phyloP scores from a whole-genome alignment of 805 yeast species.

The Teunomyces barrocoloradensis region DNA sequence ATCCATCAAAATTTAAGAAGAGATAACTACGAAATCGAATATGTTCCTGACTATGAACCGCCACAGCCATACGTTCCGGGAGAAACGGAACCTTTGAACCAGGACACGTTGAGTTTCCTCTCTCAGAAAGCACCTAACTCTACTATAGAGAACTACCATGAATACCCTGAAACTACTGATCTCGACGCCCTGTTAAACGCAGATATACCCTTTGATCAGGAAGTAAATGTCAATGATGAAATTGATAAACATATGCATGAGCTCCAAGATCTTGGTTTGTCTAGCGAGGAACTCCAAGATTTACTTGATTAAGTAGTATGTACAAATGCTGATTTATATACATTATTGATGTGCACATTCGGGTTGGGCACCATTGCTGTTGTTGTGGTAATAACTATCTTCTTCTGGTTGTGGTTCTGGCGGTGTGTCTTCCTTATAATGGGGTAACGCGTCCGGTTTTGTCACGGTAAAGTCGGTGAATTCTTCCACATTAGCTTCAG shows the following conservation, averaged over 20 bases:
- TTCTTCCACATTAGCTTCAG: conserved; percentile 38
- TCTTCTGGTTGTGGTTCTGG: conserved; percentile 12
- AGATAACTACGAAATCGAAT: conserved; percentile 43
- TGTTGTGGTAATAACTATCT: conserved; percentile 10
- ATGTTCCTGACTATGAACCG: conserved; percentile 37
- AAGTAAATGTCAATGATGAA: conserved; percentile 7
- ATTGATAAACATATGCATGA: conserved; percentile 6
- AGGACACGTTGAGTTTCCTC: conserved; percentile 22
- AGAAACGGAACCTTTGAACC: conserved; percentile 40
- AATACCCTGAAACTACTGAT: conserved; percentile 10
- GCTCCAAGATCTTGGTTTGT: conserved; percentile 27
- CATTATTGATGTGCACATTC: conserved; percentile 35
- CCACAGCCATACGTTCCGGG: conserved; percentile 45
- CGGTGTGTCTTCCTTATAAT: conserved; percentile 20
- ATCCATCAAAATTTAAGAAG: conserved; percentile 1
- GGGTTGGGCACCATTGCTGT: conserved; percentile 23
- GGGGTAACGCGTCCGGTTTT: conserved; percentile 26
- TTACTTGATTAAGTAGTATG: conserved; percentile 28
- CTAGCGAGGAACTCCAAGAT: conserved; percentile 31
- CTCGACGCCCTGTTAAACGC: conserved; percentile 12
- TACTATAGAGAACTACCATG: conserved; percentile 14
- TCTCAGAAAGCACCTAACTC: conserved; percentile 18
- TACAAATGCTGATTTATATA: conserved; percentile 13
- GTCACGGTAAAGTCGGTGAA: conserved; percentile 34
- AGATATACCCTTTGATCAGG: conserved; percentile 11